phyloP scores from a whole-genome alignment of 2,329 filamentous ascomycete genomes.

The Colletotrichum coccodes region DNA sequence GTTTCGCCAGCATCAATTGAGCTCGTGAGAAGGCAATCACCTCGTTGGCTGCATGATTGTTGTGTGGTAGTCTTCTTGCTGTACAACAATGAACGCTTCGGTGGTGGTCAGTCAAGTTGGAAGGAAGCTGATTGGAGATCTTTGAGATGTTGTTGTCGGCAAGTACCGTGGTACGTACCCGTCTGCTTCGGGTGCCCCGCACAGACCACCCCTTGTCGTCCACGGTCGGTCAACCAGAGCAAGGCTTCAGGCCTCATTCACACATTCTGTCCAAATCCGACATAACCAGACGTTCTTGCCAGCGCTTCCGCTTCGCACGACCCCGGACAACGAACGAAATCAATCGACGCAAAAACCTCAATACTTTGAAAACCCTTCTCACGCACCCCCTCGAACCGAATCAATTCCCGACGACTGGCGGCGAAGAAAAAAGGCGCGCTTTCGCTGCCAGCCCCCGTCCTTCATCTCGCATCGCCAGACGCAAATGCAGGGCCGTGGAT shows the following conservation, averaged over 20 bases:
- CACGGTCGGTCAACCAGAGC: conserved; percentile 19
- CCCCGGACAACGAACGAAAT: not conserved
- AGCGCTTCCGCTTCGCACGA: conserved; percentile 21
- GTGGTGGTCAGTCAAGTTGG: conserved; percentile 30
- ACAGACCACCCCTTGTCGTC: conserved; percentile 28
- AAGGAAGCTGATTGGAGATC: conserved; percentile 33
- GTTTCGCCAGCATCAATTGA: conserved; percentile 6
- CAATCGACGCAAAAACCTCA: conserved; percentile 9
- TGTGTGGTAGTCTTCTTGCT: conserved; percentile 33
- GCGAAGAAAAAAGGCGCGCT: conserved; percentile 27
- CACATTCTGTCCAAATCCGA: conserved; percentile 33
- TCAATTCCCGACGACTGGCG: conserved; percentile 18
- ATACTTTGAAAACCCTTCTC: not conserved
- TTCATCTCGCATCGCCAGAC: conserved; percentile 13
- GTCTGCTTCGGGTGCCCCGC: not conserved
- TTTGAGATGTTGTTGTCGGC: conserved; percentile 32
- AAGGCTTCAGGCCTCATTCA: conserved; percentile 28
- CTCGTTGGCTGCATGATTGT: conserved; percentile 43
- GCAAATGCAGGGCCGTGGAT: conserved; percentile 33
- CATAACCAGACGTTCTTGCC: conserved; percentile 23
- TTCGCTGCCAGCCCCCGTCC: conserved; percentile 12
- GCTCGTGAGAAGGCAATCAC: conserved; percentile 22
- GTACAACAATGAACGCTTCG: conserved; percentile 21
- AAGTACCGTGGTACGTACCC: conserved; percentile 32
- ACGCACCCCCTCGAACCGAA: not conserved